Base-by-base conservation (phyloP, 352 stramenopile species). In the Phytophthora sansomeana region DNA sequence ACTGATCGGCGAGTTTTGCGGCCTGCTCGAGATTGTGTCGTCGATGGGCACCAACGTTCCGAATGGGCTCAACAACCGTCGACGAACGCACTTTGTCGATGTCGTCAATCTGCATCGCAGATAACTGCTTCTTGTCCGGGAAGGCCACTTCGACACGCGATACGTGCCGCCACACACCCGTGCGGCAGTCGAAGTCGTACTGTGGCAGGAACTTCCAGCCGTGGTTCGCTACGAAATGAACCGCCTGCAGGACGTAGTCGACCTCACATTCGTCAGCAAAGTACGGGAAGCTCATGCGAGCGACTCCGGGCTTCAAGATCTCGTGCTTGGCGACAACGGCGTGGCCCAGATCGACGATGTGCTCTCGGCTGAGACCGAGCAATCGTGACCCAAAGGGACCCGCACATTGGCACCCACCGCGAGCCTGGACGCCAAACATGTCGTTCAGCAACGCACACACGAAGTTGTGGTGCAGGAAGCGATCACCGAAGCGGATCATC, bases 401-500 rank as follows among this genome's bases (percentile, higher is more conserved):
- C 13, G 97, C 96, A 92, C 82, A 66, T 67, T 89, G 89, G 96
- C 73, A 80, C 1, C 74, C 77, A 17, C 77, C 77, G 17, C 77
- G 62, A 5, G 69, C 77, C 39, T 83, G 97, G 21, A 99, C 90
- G 4, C 97, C 97, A 74, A 99, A 99, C 5, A 99, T 65, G 78
- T 99, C 97, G 68, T 99, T 99, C 3, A 99, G 76, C 47, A 99
- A 75, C 17, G 96, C 95, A 57, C 92, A 98, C 11, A 99, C 97
- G 58, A 98, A 99, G 69, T 99, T 99, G 80, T 98, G 99, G 73
- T 99, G 97, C 36, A 99, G 72, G 72, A 98, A 99, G 14, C 91
- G 62, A 28, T 86, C 71, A 0, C 84, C 82, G 33, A 85, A 96
- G 30, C 86, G 84, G 30, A 99, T 84, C 10, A 99, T 72, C 59